Conservation (phyloP, 2,329 filamentous ascomycete species). For the Fusarium tanahbumbuense region DNA sequence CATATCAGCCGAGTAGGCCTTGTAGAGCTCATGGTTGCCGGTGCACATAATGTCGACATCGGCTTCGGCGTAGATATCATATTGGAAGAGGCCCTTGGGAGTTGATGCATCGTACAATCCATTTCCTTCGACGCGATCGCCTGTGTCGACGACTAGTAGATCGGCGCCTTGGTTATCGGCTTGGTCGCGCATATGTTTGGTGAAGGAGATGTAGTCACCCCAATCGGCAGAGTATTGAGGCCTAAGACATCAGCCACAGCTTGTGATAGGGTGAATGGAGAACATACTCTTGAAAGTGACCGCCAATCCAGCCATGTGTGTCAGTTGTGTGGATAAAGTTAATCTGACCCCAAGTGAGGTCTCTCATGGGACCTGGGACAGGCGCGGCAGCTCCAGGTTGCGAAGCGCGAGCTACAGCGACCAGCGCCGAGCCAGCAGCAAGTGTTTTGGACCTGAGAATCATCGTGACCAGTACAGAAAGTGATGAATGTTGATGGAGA, state of each 20-base stretch:
- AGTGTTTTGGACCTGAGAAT: conserved; percentile 45
- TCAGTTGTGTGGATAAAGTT: conserved; percentile 98
- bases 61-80: conserved; percentile 87
- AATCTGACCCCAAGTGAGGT: conserved; percentile 90
- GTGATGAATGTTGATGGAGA: conserved; percentile 6
- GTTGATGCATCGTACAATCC: conserved; percentile 91
- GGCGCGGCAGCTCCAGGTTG: conserved; percentile 87
- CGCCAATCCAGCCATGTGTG: conserved; percentile 94
- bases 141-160: conserved; percentile 93
- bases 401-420: conserved; percentile 59
- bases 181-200: conserved; percentile 80
- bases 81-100: conserved; percentile 89
- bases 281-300: conserved; percentile 87
- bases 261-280: fast-evolving
- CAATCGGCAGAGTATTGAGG: conserved; percentile 95
- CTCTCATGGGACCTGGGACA: conserved; percentile 81
- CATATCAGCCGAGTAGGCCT: conserved; percentile 77
- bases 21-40: conserved; percentile 96
- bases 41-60: conserved; percentile 85
- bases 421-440: conserved; percentile 48
- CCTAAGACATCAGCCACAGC: conserved; percentile 56
- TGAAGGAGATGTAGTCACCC: conserved; percentile 97
- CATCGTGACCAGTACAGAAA: conserved; percentile 16
- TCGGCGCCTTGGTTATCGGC: conserved; percentile 85
- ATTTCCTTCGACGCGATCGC: conserved; percentile 93